Conservation (phyloP, 1,139 yeast species). For the Spencermartinsiella ligniputridi region DNA sequence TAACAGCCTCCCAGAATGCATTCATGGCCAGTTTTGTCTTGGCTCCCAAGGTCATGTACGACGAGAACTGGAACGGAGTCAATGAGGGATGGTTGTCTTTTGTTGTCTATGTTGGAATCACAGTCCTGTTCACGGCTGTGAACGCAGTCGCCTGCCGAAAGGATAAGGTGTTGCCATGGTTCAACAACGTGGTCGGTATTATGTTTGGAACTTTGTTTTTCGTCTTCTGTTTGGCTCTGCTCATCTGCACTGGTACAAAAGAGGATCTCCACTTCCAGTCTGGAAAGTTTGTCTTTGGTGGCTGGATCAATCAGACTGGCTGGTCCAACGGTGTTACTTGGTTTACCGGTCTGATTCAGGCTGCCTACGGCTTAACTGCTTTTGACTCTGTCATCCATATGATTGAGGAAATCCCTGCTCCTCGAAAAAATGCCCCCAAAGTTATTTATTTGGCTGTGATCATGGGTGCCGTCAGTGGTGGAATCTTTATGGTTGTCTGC, state of each 20-base stretch:
- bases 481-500: slow-evolving; percentile 67
- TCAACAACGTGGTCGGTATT: slow-evolving; percentile 23
- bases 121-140: slow-evolving; percentile 18
- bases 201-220: slow-evolving; percentile 20
- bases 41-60: slow-evolving; percentile 15
- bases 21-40: slow-evolving; percentile 21
- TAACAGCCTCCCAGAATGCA: slow-evolving; percentile 21
- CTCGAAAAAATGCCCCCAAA: slow-evolving; percentile 69
- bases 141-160: slow-evolving; percentile 19
- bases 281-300: slow-evolving; percentile 22
- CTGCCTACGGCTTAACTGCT: slow-evolving; percentile 76
- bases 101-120: slow-evolving; percentile 15
- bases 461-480: slow-evolving; percentile 61
- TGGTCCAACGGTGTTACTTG: slow-evolving; percentile 29
- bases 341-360: slow-evolving; percentile 63
- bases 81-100: slow-evolving; percentile 15
- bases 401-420: slow-evolving; percentile 75
- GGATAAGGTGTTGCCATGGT: slow-evolving; percentile 17
- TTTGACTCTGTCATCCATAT: slow-evolving; percentile 77
- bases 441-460: slow-evolving; percentile 65
- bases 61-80: slow-evolving; percentile 15
- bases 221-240: slow-evolving; percentile 20
- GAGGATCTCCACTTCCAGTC: slow-evolving; percentile 18
- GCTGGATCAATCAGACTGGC: slow-evolving; percentile 25
- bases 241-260: slow-evolving; percentile 19